Evolutionary conservation across 1,139 yeast species (phyloP), one percentile per base, ranked within the genome.

Genomic region (Suhomyces bokatorum): DNA sequence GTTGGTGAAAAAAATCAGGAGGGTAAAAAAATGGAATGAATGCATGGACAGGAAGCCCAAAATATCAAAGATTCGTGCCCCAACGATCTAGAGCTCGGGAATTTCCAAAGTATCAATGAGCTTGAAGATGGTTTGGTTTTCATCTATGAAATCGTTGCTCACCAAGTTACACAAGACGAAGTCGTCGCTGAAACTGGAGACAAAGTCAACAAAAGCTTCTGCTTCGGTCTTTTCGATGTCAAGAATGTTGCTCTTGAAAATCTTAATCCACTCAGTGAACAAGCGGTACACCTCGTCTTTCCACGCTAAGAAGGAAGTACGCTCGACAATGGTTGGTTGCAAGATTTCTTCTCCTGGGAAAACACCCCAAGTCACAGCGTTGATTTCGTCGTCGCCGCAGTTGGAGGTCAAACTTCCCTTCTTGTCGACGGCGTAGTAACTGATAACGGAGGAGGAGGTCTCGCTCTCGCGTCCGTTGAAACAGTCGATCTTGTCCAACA

Each of bases 281-380:
- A 93, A 81, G 53, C 89, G 75, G 74, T 79, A 93, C 31, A 93
- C 95, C 66, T 93, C 99, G 63, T 91, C 97, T 64, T 89, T 91
- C 99, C 99, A 93, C 9, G 98, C 96, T 56, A 88, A 71, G 67
- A 89, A 89, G 3, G 96, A 86, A 26, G 84, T 81, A 61, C 83
- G 84, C 62, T 89, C 97, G n/a, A 89, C 96, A 60, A 89, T 87
- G 1, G 97, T 89, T 43, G 97, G 96, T 66, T 89, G 96, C 54
- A 87, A 75, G 42, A 89, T 87, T 67, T 89, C 96, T 62, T 86
- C 87, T 38, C 95, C 95, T 15, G 96, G 96, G 77, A 87, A 89
- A 34, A 87, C 88, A 51, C 97, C 98, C 99, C 99, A 93, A 12
- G 99, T 93, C 43, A 90, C 97, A 8, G 98, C 97, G 60, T 89